A percentile compares a stretch with the other conserved stretches of the same genome.
These are phyloP conservation scores for Tuber borchii DNA, from an alignment of 495 filamentous ascomycete species.

Conservation along the genomic window DNA sequence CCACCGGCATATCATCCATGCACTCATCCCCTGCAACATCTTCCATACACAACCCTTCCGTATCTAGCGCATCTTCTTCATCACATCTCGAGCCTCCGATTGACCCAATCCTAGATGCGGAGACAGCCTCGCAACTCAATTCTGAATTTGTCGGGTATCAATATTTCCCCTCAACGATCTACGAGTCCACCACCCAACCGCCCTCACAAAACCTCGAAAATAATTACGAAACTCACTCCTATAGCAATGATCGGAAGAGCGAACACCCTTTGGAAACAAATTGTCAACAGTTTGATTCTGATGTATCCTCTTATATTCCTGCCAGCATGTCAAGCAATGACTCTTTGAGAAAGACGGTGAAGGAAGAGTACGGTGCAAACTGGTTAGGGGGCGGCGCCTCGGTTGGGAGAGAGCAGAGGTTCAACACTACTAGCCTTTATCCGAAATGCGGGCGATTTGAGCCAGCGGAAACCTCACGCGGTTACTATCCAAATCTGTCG, in stretches of 20 bases:
- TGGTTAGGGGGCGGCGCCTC: conserved; percentile 29
- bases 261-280: conserved; percentile 40
- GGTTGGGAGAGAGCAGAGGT: conserved; percentile 33
- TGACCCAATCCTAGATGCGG: conserved; percentile 40
- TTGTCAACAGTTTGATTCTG: conserved; percentile 39
- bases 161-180: conserved; percentile 40
- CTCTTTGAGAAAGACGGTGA: conserved; percentile 36
- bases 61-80: conserved; percentile 35
- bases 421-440: conserved; percentile 28
- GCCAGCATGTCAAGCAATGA: conserved; percentile 32
- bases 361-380: conserved; percentile 36
- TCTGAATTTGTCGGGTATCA: conserved; percentile 39
- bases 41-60: conserved; percentile 38
- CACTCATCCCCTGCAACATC: conserved; percentile 38
- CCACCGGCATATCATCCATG: conserved; percentile 34
- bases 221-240: conserved; percentile 40
- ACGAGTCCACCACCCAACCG: conserved; percentile 35
- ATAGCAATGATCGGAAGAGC: conserved; percentile 40
- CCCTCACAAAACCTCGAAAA: conserved; percentile 36
- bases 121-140: conserved; percentile 34
- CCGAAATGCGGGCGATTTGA: conserved; percentile 41
- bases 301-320: conserved; percentile 41
- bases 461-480: conserved; percentile 40
- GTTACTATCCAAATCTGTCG: conserved; percentile 41
- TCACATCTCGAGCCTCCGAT: conserved; percentile 41